A percentile compares a stretch with the other conserved stretches of the same genome.
Evolutionary conservation across 2,329 filamentous ascomycete species (phyloP).

Genomic region (Metarhizium brunneum): DNA sequence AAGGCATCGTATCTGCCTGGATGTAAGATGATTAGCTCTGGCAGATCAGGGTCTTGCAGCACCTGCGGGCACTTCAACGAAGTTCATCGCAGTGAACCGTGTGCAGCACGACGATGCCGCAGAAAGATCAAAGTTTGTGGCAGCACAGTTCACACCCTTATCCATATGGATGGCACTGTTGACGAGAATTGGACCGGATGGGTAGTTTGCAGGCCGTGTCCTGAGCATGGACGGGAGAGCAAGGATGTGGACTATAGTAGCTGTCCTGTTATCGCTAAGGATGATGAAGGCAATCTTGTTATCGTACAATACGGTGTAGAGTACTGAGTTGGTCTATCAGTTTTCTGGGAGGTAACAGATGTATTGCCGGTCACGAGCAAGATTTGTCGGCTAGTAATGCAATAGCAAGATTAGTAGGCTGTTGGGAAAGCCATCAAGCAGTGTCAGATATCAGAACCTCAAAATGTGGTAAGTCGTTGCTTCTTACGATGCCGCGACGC

Average conservation of each 20-base stretch:
- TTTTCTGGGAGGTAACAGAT: background rate
- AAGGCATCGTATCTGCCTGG: too few relatives aligned
- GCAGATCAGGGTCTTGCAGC: background rate
- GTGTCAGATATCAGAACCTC: background rate
- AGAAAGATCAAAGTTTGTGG: background rate
- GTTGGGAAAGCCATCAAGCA: background rate
- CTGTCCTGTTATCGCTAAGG: background rate
- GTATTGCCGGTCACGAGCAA: too few relatives aligned
- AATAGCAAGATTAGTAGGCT: too few relatives aligned
- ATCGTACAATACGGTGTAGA: background rate
- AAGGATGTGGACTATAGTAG: background rate
- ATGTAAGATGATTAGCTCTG: background rate
- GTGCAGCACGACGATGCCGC: background rate
- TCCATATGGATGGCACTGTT: background rate
- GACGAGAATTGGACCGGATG: background rate
- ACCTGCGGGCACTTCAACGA: background rate
- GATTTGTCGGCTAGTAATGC: too few relatives aligned
- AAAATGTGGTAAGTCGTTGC: background rate
- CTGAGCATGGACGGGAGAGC: background rate
- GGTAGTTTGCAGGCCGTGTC: background rate
- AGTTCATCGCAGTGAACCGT: background rate
- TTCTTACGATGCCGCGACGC: background rate
- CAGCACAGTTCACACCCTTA: background rate
- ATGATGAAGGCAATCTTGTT: background rate
- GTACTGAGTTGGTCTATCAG: background rate